Percentiles rank a stretch among this genome's conserved stretches.
Conservation (phyloP, 2,329 filamentous ascomycete genomes). For the Pseudopithomyces maydicus region DNA sequence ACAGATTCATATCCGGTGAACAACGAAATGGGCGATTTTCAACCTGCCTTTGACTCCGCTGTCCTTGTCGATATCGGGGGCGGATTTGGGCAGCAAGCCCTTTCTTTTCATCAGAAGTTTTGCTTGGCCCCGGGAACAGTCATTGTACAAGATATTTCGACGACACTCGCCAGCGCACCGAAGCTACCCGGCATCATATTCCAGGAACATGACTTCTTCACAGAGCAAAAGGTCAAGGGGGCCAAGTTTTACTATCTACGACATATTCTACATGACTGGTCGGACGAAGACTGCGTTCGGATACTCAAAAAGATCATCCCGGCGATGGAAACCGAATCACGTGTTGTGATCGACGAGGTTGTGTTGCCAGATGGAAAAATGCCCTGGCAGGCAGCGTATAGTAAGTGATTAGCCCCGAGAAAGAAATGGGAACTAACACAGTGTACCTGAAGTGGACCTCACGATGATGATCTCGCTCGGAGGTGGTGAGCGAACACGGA, state of each 20-base stretch:
- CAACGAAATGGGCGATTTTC: conserved; percentile 19
- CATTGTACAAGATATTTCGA: conserved; percentile 33
- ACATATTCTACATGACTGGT: conserved; percentile 42
- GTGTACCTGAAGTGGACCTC: conserved; percentile 22
- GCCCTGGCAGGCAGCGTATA: conserved; percentile 34
- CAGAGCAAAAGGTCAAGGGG: conserved; percentile 28
- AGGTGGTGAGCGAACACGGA: conserved; percentile 30
- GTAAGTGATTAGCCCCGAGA: not conserved
- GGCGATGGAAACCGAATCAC: conserved; percentile 33
- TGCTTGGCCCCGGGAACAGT: conserved; percentile 18
- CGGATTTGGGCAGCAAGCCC: conserved; percentile 36
- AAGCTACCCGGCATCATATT: conserved; percentile 31
- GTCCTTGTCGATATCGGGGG: conserved; percentile 39
- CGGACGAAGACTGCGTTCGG: conserved; percentile 28
- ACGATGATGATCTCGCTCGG: conserved; percentile 31
- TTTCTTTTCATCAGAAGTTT: conserved; percentile 26
- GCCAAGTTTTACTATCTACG: conserved; percentile 42
- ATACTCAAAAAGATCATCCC: conserved; percentile 32
- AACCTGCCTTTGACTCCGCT: conserved; percentile 18
- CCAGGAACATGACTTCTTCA: conserved; percentile 40
- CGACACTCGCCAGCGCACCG: conserved; percentile 23
- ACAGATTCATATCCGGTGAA: conserved; percentile 24
- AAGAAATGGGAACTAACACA: not conserved
- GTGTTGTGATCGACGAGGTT: conserved; percentile 39
- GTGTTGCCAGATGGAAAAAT: conserved; percentile 35